A percentile compares a stretch with the other conserved stretches of the same genome.
These are phyloP conservation scores for Tricladium varicosporioides DNA, from an alignment of 2,329 filamentous ascomycete genomes.

Conservation along the genomic window DNA sequence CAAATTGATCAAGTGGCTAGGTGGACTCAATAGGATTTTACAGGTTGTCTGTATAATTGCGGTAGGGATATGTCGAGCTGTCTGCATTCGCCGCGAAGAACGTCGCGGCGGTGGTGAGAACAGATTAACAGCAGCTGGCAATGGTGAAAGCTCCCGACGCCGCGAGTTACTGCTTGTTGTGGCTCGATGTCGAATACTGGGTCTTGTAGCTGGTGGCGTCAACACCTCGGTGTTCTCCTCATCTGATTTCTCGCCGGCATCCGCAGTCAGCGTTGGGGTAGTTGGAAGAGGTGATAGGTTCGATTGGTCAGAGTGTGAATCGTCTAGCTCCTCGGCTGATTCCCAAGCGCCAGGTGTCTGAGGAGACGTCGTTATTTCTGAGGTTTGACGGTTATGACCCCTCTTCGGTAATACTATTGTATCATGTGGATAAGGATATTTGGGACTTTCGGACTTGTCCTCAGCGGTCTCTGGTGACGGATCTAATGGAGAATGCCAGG, in stretches of 20 bases:
- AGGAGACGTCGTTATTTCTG: conserved; percentile 33
- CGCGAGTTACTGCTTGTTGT: conserved; percentile 51
- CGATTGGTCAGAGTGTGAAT: conserved; percentile 11
- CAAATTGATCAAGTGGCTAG: conserved; percentile 71
- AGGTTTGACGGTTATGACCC: conserved; percentile 33
- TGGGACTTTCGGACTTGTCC: conserved; percentile 37
- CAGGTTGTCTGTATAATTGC: conserved; percentile 75
- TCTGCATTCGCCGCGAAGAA: conserved; percentile 41
- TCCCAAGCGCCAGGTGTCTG: conserved; percentile 27
- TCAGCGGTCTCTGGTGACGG: conserved; percentile 45
- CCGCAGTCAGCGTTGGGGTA: conserved; percentile 43
- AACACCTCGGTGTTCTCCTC: conserved; percentile 36
- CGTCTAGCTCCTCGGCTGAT: conserved; percentile 7
- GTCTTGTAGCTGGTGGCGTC: conserved; percentile 28
- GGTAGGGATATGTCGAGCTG: conserved; percentile 53
- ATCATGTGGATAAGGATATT: conserved; percentile 41
- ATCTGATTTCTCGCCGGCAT: conserved; percentile 40
- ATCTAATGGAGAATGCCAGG: conserved; percentile 48
- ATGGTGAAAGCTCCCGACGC: conserved; percentile 60
- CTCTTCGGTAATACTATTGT: conserved; percentile 38
- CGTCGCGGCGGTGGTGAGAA: conserved; percentile 49
- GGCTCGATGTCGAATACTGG: conserved; percentile 48
- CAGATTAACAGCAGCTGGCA: conserved; percentile 66
- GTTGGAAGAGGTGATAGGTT: conserved; percentile 32
- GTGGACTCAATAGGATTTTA: conserved; percentile 76